Conservation (phyloP, 2,329 filamentous ascomycete genomes). For the Ambrosiella xylebori region DNA sequence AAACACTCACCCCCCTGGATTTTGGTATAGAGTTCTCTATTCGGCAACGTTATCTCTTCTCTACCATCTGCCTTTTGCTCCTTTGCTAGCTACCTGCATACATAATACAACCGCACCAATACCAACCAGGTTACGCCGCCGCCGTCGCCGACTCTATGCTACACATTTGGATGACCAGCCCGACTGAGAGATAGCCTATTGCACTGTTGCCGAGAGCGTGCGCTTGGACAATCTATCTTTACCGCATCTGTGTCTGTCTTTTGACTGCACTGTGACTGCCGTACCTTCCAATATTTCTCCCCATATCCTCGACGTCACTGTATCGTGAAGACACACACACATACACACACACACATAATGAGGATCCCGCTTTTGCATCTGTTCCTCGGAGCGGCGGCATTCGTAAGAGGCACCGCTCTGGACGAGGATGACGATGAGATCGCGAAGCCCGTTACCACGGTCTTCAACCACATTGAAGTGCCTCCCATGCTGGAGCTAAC, state of each 20-base stretch:
- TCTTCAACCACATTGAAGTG: constrained; percentile 50
- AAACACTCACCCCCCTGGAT: not conserved
- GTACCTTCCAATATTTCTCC: too few relatives aligned
- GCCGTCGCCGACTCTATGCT: not conserved
- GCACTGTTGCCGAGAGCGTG: too few relatives aligned
- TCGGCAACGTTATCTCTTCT: constrained; percentile 1
- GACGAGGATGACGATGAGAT: constrained; percentile 19
- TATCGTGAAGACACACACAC: not conserved
- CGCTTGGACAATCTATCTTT: too few relatives aligned
- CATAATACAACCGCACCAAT: not conserved
- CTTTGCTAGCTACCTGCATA: not conserved
- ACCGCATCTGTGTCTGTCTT: too few relatives aligned
- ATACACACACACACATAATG: constrained; percentile 20
- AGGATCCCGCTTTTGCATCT: constrained; percentile 28
- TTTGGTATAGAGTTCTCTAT: not conserved
- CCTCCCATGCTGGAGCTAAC: constrained; percentile 47
- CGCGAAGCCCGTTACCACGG: constrained; percentile 25
- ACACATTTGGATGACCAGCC: not conserved
- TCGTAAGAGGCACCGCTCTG: constrained; percentile 18
- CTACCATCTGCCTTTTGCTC: not conserved
- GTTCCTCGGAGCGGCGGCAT: constrained; percentile 28
- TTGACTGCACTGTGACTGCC: too few relatives aligned
- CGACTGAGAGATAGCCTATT: not conserved
- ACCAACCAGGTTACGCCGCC: not conserved
- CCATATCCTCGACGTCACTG: too few relatives aligned